These are phyloP conservation scores for Paraphoma chrysanthemicola DNA, from an alignment of 2,329 filamentous ascomycete species.

Conservation along the genomic window DNA sequence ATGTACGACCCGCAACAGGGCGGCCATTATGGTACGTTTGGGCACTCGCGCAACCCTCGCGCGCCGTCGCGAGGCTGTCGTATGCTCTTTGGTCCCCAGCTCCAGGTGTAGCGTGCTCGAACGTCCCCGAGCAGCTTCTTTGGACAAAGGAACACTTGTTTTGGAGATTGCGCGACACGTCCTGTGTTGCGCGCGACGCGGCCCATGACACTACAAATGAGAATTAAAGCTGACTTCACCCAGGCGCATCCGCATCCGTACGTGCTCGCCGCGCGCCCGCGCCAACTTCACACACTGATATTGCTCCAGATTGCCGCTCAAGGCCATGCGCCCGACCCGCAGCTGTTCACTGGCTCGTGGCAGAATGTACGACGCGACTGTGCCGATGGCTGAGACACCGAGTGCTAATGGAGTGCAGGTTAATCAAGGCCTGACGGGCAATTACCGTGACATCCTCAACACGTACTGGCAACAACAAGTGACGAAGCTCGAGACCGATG, in stretches of 20 bases:
- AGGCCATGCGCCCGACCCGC: conserved; percentile 85
- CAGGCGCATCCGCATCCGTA: conserved; percentile 74
- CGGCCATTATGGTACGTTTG: conserved; percentile 57
- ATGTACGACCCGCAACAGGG: conserved; percentile 55
- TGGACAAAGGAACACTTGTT: background rate
- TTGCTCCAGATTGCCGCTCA: conserved; percentile 77
- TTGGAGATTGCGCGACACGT: background rate
- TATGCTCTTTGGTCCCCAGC: background rate
- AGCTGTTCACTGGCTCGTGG: conserved; percentile 94
- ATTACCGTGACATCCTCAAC: conserved; percentile 95
- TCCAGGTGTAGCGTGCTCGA: background rate
- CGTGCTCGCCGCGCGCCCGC: conserved; percentile 42
- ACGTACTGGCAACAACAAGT: conserved; percentile 99
- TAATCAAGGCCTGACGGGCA: conserved; percentile 90
- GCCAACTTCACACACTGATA: conserved; percentile 34
- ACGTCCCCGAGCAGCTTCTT: conserved; percentile 4
- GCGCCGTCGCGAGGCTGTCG: background rate
- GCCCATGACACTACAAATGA: background rate
- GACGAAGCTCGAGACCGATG: conserved; percentile 90
- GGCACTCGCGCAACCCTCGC: background rate
- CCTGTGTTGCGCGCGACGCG: background rate
- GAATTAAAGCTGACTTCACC: background rate
- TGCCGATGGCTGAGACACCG: background rate
- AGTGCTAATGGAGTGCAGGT: conserved; percentile 64
- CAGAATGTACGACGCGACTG: conserved; percentile 71